Percentiles rank a stretch among this genome's conserved stretches.
Evolutionary conservation across 352 stramenopile species (phyloP).

Genomic region (Globisporangium abappressorium): DNA sequence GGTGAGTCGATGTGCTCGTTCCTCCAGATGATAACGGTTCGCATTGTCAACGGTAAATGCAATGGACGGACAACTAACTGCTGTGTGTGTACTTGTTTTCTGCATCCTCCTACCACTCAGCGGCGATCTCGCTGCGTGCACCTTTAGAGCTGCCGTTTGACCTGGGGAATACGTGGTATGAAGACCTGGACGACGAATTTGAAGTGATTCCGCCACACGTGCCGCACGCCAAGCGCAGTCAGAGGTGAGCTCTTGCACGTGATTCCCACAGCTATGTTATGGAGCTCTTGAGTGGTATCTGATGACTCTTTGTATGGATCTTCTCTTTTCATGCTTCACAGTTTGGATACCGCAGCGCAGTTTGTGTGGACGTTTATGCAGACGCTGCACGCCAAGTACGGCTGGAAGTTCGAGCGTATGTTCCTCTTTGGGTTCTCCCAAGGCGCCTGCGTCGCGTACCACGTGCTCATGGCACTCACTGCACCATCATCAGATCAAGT

Average conservation of each 20-base stretch:
- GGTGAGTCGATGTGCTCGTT: conserved; percentile 22
- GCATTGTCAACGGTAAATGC: background rate
- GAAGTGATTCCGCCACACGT: conserved; percentile 40
- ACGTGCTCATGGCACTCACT: conserved; percentile 39
- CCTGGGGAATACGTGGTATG: conserved; percentile 51
- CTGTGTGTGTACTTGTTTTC: background rate
- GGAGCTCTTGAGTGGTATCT: too few relatives aligned
- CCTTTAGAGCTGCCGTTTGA: conserved; percentile 52
- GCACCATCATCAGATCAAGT: background rate
- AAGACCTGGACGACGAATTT: conserved; percentile 50
- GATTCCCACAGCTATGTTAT: too few relatives aligned
- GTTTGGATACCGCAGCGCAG: conserved; percentile 32
- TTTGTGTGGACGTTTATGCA: conserved; percentile 46
- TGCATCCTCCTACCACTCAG: conserved; percentile 14
- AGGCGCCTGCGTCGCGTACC: conserved; percentile 58
- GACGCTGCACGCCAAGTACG: conserved; percentile 44
- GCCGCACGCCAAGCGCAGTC: conserved; percentile 37
- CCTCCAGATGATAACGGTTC: too few relatives aligned
- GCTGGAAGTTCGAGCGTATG: conserved; percentile 47
- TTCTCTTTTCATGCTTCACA: conserved; percentile 9
- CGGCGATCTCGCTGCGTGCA: conserved; percentile 47
- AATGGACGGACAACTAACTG: background rate
- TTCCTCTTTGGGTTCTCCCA: conserved; percentile 72
- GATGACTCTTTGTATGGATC: too few relatives aligned
- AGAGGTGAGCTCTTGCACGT: conserved; percentile 26